phyloP scores from a whole-genome alignment of 1,139 yeast genomes.

The Kodamaea anthophila region DNA sequence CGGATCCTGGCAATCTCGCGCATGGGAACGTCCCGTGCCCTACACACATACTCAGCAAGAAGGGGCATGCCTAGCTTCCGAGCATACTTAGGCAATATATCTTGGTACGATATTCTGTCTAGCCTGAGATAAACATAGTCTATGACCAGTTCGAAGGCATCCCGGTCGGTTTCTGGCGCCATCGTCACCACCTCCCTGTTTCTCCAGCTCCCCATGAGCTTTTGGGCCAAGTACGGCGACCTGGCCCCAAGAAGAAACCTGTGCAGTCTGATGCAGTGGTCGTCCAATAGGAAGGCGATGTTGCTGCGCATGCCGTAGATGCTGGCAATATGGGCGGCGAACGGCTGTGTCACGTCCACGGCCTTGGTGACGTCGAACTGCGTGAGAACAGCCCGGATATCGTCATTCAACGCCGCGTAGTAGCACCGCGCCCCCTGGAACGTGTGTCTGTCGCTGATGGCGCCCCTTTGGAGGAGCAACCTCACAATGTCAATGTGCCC shows the following conservation, averaged over 20 bases:
- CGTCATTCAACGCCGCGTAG: slow-evolving; percentile 70
- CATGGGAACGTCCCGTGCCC: slow-evolving; percentile 10
- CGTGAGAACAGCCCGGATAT: slow-evolving; percentile 51
- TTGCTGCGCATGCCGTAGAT: slow-evolving; percentile 29
- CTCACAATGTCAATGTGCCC: slow-evolving; percentile 64
- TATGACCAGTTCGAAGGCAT: slow-evolving; percentile 33
- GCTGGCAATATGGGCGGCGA: slow-evolving; percentile 62
- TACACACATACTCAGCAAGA: slow-evolving; percentile 26
- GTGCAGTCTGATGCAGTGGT: slow-evolving; percentile 23
- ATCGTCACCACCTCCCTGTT: slow-evolving; percentile 17
- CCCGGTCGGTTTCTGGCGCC: slow-evolving; percentile 16
- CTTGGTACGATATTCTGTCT: slow-evolving; percentile 20
- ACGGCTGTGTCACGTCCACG: slow-evolving; percentile 65
- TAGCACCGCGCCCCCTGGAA: slow-evolving; percentile 76
- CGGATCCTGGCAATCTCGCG: slow-evolving; percentile 28
- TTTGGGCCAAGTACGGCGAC: slow-evolving; percentile 22
- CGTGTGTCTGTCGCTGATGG: slow-evolving; percentile 72
- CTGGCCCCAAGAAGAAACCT: slow-evolving; percentile 39
- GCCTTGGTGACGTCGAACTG: slow-evolving; percentile 64
- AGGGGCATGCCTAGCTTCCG: slow-evolving; percentile 28
- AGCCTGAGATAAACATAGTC: slow-evolving; percentile 48
- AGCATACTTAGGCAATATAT: slow-evolving; percentile 27
- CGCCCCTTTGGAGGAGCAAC: slow-evolving; percentile 56
- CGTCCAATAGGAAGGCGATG: slow-evolving; percentile 18
- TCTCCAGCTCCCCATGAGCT: slow-evolving; percentile 24